phyloP scores from a whole-genome alignment of 2,329 filamentous ascomycete genomes.

The Aspergillus sp. region DNA sequence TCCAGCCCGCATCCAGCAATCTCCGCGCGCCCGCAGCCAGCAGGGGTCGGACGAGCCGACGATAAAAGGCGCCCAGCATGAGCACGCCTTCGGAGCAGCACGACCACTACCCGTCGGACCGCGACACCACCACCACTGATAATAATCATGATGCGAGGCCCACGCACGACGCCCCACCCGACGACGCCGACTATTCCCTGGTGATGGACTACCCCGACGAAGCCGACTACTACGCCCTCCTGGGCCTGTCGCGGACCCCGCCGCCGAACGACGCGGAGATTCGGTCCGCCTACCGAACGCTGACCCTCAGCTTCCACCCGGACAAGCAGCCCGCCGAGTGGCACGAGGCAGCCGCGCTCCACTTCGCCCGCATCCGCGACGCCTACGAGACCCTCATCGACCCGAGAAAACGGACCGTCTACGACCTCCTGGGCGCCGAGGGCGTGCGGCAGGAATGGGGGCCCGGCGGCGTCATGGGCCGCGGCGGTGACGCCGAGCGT shows the following conservation, averaged over 20 bases:
- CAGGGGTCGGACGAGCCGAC: no score
- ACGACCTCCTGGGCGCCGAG: slow-evolving; percentile 43
- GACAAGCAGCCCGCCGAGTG: slow-evolving; percentile 44
- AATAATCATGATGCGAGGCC: neutral
- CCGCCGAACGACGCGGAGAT: slow-evolving; percentile 42
- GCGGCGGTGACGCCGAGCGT: slow-evolving; percentile 27
- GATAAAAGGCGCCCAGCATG: neutral
- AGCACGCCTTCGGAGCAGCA: neutral
- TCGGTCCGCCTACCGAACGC: slow-evolving; percentile 43
- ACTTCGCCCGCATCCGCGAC: slow-evolving; percentile 40
- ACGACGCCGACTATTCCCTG: slow-evolving; percentile 26
- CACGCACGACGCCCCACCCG: neutral
- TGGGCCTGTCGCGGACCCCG: slow-evolving; percentile 39
- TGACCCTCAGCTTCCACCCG: slow-evolving; percentile 46
- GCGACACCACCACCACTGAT: neutral
- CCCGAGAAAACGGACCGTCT: slow-evolving; percentile 41
- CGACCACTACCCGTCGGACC: neutral
- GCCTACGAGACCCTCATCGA: slow-evolving; percentile 45
- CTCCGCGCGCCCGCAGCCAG: no score
- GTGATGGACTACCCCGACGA: slow-evolving; percentile 31
- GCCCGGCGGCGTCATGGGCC: slow-evolving; percentile 30
- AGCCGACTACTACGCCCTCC: slow-evolving; percentile 43
- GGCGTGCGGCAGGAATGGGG: slow-evolving; percentile 42
- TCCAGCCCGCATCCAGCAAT: no score
- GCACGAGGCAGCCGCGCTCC: slow-evolving; percentile 34